phyloP scores from a whole-genome alignment of 768 basidiomycete species.

The Cystobasidium tubakii region DNA sequence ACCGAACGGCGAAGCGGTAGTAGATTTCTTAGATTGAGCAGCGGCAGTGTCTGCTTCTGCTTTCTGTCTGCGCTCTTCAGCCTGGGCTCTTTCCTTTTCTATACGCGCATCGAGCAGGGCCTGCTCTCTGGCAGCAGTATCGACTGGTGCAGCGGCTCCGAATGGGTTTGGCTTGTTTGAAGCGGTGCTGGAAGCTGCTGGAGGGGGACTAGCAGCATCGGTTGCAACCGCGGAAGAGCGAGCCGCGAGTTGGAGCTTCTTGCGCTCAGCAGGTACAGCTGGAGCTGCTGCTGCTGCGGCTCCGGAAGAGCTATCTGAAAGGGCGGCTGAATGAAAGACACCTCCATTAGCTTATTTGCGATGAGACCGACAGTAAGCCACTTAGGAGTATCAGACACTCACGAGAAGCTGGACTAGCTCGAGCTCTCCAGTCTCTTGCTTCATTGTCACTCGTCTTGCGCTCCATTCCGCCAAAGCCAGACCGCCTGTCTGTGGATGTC shows the following conservation, averaged over 20 bases:
- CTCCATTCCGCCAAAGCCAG: slow-evolving; percentile 63
- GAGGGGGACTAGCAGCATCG: slow-evolving; percentile 63
- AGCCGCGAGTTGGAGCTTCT: slow-evolving; percentile 76
- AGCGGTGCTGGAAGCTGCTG: slow-evolving; percentile 49
- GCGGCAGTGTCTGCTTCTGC: slow-evolving; percentile 40
- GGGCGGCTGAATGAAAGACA: slow-evolving; percentile 30
- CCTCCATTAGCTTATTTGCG: background rate
- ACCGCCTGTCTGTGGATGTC: slow-evolving; percentile 41
- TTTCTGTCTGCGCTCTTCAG: slow-evolving; percentile 46
- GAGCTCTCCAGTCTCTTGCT: slow-evolving; percentile 10
- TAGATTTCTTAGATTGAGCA: slow-evolving; percentile 35
- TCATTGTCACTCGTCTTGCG: slow-evolving; percentile 60
- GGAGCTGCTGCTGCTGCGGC: slow-evolving; percentile 56
- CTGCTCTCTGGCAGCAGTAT: slow-evolving; percentile 65
- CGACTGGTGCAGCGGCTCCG: slow-evolving; percentile 83
- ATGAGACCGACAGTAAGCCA: too few relatives aligned
- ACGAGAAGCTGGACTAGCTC: slow-evolving; percentile 57
- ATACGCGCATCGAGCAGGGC: slow-evolving; percentile 40
- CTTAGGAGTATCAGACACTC: slow-evolving; percentile 37
- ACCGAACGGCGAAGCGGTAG: slow-evolving; percentile 75
- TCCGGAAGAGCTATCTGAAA: background rate
- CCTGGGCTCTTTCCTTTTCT: slow-evolving; percentile 41
- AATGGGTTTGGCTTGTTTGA: slow-evolving; percentile 66
- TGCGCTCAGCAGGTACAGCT: slow-evolving; percentile 70
- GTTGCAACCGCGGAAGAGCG: slow-evolving; percentile 62